Conservation (phyloP, 192 early-diverging fungal genomes). For the Allomyces arbusculus region DNA sequence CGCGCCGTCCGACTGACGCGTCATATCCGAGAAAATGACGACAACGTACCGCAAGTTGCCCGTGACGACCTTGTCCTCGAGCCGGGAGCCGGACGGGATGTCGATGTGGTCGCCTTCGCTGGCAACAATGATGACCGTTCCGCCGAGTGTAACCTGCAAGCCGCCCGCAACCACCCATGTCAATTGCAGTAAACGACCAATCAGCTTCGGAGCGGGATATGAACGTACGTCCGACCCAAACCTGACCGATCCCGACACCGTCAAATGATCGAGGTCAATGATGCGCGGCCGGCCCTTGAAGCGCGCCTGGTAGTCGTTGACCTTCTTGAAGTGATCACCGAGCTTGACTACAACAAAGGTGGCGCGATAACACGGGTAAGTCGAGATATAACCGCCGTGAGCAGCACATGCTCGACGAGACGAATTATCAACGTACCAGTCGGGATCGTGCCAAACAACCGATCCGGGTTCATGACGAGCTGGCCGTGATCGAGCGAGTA, state of each 20-base stretch:
- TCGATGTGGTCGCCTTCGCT: conserved; percentile 92
- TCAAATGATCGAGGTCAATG: conserved; percentile 90
- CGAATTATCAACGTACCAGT: neutral
- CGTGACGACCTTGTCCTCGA: conserved; percentile 97
- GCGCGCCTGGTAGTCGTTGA: conserved; percentile 62
- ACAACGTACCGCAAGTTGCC: conserved; percentile 53
- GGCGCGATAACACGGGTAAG: no score
- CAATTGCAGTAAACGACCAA: no score
- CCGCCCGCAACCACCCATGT: no score
- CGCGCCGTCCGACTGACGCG: no score
- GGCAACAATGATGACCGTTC: conserved; percentile 97
- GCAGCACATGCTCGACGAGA: no score
- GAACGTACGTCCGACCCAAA: conserved; percentile 58
- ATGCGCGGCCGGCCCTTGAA: conserved; percentile 92
- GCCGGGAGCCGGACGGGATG: conserved; percentile 77
- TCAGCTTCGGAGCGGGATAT: no score
- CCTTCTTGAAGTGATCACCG: conserved; percentile 97
- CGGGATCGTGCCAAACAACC: conserved; percentile 79
- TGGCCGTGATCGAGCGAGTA: conserved; percentile 87
- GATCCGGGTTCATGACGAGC: conserved; percentile 75
- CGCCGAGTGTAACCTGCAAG: conserved; percentile 40
- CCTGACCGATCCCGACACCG: conserved; percentile 95
- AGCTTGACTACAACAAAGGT: conserved; percentile 52
- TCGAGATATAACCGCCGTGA: no score
- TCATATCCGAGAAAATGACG: no score